Evolutionary conservation across 73 alveolate genomes (phyloP).

Genomic region (Symbiodinium pilosum): DNA sequence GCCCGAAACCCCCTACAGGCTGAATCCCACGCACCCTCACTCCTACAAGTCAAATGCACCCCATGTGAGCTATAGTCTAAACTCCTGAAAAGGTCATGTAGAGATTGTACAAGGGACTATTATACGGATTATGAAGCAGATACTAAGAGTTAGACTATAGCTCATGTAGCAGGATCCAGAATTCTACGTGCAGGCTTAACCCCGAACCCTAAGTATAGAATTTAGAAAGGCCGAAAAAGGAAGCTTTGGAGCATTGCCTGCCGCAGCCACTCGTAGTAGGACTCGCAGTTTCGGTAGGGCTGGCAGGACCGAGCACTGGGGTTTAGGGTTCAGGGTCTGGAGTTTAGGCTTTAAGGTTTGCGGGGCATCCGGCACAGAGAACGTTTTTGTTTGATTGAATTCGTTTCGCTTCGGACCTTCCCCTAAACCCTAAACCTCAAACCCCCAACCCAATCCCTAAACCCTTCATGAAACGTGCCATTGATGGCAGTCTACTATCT

Average conservation of each 20-base stretch:
- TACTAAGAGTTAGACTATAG: too few species aligned
- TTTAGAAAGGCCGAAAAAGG: too few species aligned
- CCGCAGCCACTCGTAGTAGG: slow-evolving; percentile 93
- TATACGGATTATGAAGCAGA: too few species aligned
- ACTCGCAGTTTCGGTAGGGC: slow-evolving; percentile 47
- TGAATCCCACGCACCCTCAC: neutral
- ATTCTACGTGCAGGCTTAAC: too few species aligned
- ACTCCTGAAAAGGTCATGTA: too few species aligned
- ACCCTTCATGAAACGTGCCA: too few species aligned
- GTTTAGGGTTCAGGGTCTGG: neutral
- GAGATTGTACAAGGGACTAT: too few species aligned
- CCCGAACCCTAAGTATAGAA: too few species aligned
- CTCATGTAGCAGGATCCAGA: too few species aligned
- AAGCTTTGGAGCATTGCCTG: too few species aligned
- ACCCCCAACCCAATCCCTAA: neutral
- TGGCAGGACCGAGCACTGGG: neutral
- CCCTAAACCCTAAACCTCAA: neutral
- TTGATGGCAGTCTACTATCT: too few species aligned
- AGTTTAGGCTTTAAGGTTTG: neutral
- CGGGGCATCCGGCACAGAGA: neutral
- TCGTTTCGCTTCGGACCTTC: neutral
- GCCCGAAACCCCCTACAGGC: neutral
- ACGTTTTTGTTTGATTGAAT: neutral
- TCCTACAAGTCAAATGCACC: neutral
- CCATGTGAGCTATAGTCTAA: too few species aligned